Base-by-base conservation (phyloP, 768 basidiomycete species). In the Mycena capillaripes region DNA sequence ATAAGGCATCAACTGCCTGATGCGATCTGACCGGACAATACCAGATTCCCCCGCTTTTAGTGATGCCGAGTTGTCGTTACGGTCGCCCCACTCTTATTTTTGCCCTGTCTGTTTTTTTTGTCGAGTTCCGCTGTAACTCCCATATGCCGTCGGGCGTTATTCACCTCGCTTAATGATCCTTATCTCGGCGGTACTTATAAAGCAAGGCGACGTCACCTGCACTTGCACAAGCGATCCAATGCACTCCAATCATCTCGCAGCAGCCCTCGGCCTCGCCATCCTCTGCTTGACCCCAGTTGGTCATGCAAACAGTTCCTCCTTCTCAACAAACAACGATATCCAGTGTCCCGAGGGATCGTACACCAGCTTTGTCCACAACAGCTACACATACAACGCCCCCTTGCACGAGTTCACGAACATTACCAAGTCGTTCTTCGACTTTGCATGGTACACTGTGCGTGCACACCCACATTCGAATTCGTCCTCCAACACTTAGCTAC, bases 401-500 rank as follows among this genome's bases (percentile, higher is more conserved):
- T 23, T 66, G 19, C 56, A 65, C 27, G 29, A 34, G 36, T 73
- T 73, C 61, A 64, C 56, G 23, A 46, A 61, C 29, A 30, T 65
- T 19, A 61, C 66, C 32, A 27, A 42, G 3, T 69, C 72, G n/a
- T 69, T 73, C 62, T 73, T 58, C 67, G 46, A 73, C 38, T 3
- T 57, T 42, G 17, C 38, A n/a, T 73, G 72, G 72, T 69, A 73
- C 25, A 29, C 50, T 69, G 70, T 71, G 40, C 59, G 66, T 72
- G 29, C 42, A 1, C 8, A 38, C 32, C 30, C 40, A 30, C 36
- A 29, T 34, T 23, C 21, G 17, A 17, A 23, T 38, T 23, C 48
- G 7, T 9, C 57, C 25, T n/a, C 19, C 16, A 21, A 50, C 55
- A 19, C 44, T 55, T 8, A 56, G 0, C 19, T 34, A 38, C 44